phyloP scores from a whole-genome alignment of 768 basidiomycete species.

The Naganishia vishniacii region DNA sequence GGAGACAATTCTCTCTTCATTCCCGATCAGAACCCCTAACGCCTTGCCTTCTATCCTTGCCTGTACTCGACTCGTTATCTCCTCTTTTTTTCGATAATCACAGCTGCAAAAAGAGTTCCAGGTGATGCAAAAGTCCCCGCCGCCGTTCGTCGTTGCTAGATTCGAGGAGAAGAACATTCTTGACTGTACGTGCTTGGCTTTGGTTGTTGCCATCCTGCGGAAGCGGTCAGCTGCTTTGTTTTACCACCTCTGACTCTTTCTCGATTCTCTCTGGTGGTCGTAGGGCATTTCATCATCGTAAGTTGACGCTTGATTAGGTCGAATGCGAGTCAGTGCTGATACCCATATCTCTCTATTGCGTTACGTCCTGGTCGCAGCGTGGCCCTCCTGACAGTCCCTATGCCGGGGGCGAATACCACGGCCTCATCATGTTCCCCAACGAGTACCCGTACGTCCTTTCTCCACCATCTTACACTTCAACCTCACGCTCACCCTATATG shows the following conservation, averaged over 20 bases:
- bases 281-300: conserved; percentile 76
- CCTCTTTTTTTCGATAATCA: neutral
- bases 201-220: neutral
- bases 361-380: conserved; percentile 55
- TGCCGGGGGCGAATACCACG: conserved; percentile 87
- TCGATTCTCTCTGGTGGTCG: neutral
- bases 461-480: conserved; percentile 1
- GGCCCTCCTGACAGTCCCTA: conserved; percentile 92
- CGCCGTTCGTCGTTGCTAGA: conserved; percentile 89
- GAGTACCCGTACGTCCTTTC: conserved; percentile 63
- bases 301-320: conserved; percentile 45
- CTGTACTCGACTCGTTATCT: neutral
- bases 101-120: conserved; percentile 62
- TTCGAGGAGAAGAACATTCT: conserved; percentile 98
- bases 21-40: no score
- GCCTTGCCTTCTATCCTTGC: neutral
- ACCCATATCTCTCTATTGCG: no score
- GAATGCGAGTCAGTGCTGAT: neutral
- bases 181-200: conserved; percentile 62
- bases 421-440: conserved; percentile 80
- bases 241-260: neutral
- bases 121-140: conserved; percentile 84
- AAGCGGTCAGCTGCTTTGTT: no score
- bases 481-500: no score
- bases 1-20: neutral